These are phyloP conservation scores for Phialemonium atrogriseum DNA, from an alignment of 2,329 filamentous ascomycete genomes.

Conservation along the genomic window DNA sequence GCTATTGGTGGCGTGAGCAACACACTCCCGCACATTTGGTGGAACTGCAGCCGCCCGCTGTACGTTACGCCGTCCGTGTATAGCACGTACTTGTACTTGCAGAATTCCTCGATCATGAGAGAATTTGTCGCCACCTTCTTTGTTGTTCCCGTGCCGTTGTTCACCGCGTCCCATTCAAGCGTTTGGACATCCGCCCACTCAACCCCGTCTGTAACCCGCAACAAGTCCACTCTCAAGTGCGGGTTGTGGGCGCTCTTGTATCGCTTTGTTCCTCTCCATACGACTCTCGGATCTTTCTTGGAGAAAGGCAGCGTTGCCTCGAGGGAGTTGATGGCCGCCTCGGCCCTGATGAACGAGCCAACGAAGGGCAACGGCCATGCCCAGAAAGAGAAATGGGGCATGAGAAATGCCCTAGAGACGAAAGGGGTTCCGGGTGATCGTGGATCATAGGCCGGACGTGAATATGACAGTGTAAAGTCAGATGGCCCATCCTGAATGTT, in stretches of 20 bases:
- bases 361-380: conserved; percentile 42
- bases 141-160: not conserved
- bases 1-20: conserved; percentile 33
- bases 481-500: conserved; percentile 33
- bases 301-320: conserved; percentile 17
- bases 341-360: conserved; percentile 28
- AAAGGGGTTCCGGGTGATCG: conserved; percentile 8
- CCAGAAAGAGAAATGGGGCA: conserved; percentile 47
- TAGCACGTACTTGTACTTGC: conserved; percentile 36
- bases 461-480: conserved; percentile 29
- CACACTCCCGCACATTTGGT: conserved; percentile 35
- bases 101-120: conserved; percentile 35
- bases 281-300: conserved; percentile 25
- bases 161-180: conserved; percentile 11
- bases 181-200: conserved; percentile 34
- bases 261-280: conserved; percentile 37
- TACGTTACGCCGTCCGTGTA: conserved; percentile 42
- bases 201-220: conserved; percentile 18
- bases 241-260: conserved; percentile 28
- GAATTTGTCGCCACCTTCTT: conserved; percentile 23
- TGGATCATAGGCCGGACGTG: conserved; percentile 26
- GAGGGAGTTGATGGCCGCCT: conserved; percentile 20
- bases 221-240: conserved; percentile 23
- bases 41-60: conserved; percentile 36
- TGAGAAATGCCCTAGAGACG: conserved; percentile 29